Evolutionary conservation across 2,329 filamentous ascomycete genomes (phyloP), one percentile per base, ranked within the genome.

Genomic region (Colletotrichum higginsianum): DNA sequence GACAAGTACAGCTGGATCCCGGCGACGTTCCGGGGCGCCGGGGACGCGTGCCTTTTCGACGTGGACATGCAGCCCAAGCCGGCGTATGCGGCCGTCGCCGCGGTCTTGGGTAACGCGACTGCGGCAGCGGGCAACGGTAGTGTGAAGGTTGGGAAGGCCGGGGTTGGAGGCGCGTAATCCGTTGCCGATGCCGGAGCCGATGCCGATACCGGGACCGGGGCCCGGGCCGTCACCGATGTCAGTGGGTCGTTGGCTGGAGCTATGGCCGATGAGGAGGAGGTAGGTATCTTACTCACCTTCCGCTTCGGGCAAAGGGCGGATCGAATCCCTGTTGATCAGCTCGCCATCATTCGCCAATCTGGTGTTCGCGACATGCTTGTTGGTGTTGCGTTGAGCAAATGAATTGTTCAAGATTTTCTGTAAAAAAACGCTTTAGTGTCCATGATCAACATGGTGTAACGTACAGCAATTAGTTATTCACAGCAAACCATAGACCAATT

Each of bases 1-100:
- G 83, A 85, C 76, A 82, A 82, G 77, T 81, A 84, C 75, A 79
- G 77, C 61, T 84, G 83, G 83, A 77, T 84, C 49, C 83, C 82
- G 4, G 47, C 53, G 9, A 80, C 78, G 53, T 84, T 84, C 76
- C 44, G 72, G 30, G 82, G 83, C 42, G 60, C 77, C 38, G 83
- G 83, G 9, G 81, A 79, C 40, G 83, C 82, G 52, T 78, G 80
- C 18, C 73, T 83, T 67, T 84, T 81, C 74, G 79, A 83, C 67
- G 76, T 73, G 60, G 77, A 81, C 73, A 77, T 82, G 67, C 74
- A 71, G 66, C 79, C 80, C 76, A 84, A 85, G 78, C 76, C 80
- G 5, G 82, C 82, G 3, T 85, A 84, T 75, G 79, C 77, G 21
- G 80, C 79, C 26, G 80, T 85, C 18, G 79, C 79, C 16, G 78